Evolutionary conservation across 108 stramenopile species (phyloP), one percentile per base, ranked within the genome.

Genomic region (Hondaea fermentalgiana): DNA sequence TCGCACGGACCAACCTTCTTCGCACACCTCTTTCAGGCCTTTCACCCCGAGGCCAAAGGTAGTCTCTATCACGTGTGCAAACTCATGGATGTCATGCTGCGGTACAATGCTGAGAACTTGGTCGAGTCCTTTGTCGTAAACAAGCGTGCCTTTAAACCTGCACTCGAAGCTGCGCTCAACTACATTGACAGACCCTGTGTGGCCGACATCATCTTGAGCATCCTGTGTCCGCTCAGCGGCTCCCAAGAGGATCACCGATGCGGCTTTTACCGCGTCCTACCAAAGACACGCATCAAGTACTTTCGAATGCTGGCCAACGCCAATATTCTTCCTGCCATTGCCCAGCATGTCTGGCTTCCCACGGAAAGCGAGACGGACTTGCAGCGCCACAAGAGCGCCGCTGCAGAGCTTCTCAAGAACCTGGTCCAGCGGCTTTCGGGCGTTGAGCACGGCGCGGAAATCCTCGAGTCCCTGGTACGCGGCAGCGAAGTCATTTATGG

Each of bases 61-160:
- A 83, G 76, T 45, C 51, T 83, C 49, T 83, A 83, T 28, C 76
- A 83, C 76, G 76, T 83, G 49, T 83, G 76, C 76, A 83, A 83
- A 45, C 45, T 83, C 45, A 83, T 83, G 49, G 76, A 83, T 23
- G 51, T 83, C 23, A 47, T 83, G 49, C 76, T 83, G 6, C 76
- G 76, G 19, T 83, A 83, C 51, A 47, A 53, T 45, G 45, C 76
- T 17, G 76, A 83, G 51, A 53, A 53, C n/a, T 17, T 83, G 19
- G 51, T 83, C 12, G 45, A 53, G 76, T 83, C 76, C 45, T 53
- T 83, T 83, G 45, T 83, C 5, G 76, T 53, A 0, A 83, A 83
- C 51, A 83, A 83, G 76, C 45, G 51, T 0, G 76, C 76, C 76
- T 83, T 83, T 23, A 83, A 83, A 23, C 45, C 76, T 6, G 45